Conservation (phyloP, 106 monocot genomes). For the Dioscorea alata region DNA sequence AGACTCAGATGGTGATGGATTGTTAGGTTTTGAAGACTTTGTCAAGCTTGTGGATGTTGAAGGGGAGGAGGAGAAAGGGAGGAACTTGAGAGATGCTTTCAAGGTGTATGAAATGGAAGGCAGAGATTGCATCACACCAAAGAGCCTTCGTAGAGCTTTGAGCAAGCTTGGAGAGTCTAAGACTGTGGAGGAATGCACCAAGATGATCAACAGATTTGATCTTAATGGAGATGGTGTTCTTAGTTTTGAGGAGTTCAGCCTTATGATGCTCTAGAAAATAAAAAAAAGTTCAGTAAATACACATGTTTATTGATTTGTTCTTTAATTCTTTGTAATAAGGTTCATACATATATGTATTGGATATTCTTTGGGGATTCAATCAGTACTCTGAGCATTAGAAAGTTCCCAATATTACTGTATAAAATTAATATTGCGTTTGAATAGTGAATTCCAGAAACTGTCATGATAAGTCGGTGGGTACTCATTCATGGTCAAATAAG, state of each 20-base stretch:
- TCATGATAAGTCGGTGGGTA: too few relatives aligned
- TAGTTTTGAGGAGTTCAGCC: constrained; percentile 25
- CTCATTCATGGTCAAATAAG: too few relatives aligned
- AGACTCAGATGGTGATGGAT: constrained; percentile 40
- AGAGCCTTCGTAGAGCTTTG: constrained; percentile 19
- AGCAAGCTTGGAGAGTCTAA: constrained; percentile 11
- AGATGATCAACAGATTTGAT: constrained; percentile 28
- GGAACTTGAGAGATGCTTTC: constrained; percentile 28
- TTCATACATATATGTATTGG: too few relatives aligned
- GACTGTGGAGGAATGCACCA: constrained; percentile 21
- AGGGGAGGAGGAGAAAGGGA: constrained; percentile 21
- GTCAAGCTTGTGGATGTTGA: constrained; percentile 26
- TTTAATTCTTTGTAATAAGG: too few relatives aligned
- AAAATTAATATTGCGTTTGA: too few relatives aligned
- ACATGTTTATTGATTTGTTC: too few relatives aligned
- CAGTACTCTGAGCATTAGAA: too few relatives aligned
- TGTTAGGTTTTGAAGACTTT: constrained; percentile 32
- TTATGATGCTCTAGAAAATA: constrained; percentile 20
- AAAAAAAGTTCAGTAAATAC: too few relatives aligned
- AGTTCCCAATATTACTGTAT: too few relatives aligned
- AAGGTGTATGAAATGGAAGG: constrained; percentile 21
- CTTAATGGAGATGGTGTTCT: constrained; percentile 29
- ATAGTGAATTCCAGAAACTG: too few relatives aligned
- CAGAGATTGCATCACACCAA: constrained; percentile 17
- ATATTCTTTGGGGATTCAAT: too few relatives aligned